Evolutionary conservation across 257 asterid genomes (phyloP).

Genomic region (Nicotiana benthamiana): DNA sequence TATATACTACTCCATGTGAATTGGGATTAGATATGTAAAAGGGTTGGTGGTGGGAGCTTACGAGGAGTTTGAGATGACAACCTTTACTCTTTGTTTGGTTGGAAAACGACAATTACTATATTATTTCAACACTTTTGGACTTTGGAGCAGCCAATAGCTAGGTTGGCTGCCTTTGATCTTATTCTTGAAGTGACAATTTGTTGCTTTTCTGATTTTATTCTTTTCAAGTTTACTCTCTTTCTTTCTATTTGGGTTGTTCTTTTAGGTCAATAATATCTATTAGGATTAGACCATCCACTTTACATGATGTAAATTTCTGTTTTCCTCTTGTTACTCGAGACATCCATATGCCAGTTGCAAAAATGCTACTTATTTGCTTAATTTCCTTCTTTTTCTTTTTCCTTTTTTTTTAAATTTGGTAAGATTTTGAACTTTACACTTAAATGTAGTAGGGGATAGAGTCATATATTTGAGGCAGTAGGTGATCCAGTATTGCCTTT

Average conservation of each 20-base stretch:
- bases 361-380: no score
- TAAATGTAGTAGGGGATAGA: no score
- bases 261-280: not conserved
- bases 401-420: no score
- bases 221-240: not conserved
- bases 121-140: conserved; percentile 24
- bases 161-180: no score
- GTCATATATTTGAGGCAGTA: no score
- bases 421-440: no score
- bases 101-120: conserved; percentile 51
- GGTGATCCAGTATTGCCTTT: no score
- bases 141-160: conserved; percentile 23
- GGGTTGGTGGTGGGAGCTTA: conserved; percentile 1
- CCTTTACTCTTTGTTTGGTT: conserved; percentile 37
- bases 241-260: not conserved
- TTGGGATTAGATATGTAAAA: not conserved
- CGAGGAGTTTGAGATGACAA: conserved; percentile 23
- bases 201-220: not conserved
- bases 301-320: not conserved
- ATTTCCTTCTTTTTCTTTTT: no score
- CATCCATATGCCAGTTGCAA: not conserved
- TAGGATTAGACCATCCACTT: conserved; percentile 29
- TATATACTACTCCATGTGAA: not conserved
- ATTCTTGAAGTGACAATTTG: conserved; percentile 47
- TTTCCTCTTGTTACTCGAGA: not conserved